A percentile compares a stretch with the other conserved stretches of the same genome.
Evolutionary conservation across 2,329 filamentous ascomycete genomes (phyloP).

Genomic region (Stemphylium beticola): DNA sequence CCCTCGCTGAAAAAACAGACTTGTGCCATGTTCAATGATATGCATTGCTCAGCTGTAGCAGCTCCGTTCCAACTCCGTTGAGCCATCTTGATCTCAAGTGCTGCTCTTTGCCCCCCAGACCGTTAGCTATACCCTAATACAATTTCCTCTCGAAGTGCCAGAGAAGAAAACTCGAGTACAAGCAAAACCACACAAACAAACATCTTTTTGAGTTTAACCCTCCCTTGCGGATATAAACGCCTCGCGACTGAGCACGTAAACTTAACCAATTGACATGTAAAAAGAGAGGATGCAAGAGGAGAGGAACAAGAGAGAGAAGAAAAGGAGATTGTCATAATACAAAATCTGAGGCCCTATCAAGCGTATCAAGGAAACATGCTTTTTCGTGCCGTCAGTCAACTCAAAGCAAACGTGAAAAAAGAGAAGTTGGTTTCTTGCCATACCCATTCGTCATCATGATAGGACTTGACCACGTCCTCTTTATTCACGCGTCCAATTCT

Average conservation of each 20-base stretch:
- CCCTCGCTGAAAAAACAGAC: neutral
- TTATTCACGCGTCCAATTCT: conserved; percentile 11
- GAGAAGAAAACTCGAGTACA: conserved; percentile 19
- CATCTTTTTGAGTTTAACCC: conserved; percentile 31
- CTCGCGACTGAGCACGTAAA: conserved; percentile 29
- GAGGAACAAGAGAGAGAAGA: conserved; percentile 28
- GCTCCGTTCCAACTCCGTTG: conserved; percentile 10
- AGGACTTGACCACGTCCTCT: conserved; percentile 32
- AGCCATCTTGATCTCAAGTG: conserved; percentile 9
- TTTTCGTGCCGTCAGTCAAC: conserved; percentile 36
- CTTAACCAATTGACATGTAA: conserved; percentile 26
- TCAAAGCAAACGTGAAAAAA: conserved; percentile 21
- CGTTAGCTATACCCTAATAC: conserved; percentile 22
- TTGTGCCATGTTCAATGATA: conserved; percentile 16
- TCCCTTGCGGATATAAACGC: conserved; percentile 37
- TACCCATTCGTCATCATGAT: conserved; percentile 24
- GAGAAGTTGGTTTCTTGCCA: conserved; percentile 33
- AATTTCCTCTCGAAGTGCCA: conserved; percentile 16
- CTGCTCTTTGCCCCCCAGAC: conserved; percentile 11
- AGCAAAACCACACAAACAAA: conserved; percentile 21
- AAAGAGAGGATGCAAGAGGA: conserved; percentile 45
- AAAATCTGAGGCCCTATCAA: conserved; percentile 34
- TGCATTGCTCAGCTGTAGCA: conserved; percentile 18
- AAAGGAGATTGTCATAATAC: conserved; percentile 43
- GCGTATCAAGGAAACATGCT: conserved; percentile 34